phyloP scores from a whole-genome alignment of 805 yeast genomes.

The Danielozyma ontarioensis region DNA sequence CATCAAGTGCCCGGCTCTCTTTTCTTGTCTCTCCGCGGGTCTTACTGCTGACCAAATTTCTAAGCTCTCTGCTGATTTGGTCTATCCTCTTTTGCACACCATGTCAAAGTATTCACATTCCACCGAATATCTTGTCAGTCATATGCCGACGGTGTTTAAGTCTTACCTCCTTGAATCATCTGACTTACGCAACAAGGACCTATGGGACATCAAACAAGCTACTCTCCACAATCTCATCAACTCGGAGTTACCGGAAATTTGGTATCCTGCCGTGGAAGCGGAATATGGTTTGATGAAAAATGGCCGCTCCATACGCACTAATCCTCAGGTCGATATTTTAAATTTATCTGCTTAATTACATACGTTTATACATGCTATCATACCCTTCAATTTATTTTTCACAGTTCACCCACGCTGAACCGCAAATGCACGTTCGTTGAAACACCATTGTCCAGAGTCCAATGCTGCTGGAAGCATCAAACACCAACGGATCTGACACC shows the following conservation, averaged over 20 bases:
- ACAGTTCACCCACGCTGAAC: conserved; percentile 70
- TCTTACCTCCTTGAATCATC: conserved; percentile 14
- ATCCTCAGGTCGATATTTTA: too few species aligned
- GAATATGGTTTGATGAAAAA: conserved; percentile 17
- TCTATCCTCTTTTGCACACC: conserved; percentile 14
- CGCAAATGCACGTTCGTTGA: conserved; percentile 74
- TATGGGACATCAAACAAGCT: conserved; percentile 19
- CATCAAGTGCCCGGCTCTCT: conserved; percentile 9
- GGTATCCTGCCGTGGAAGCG: conserved; percentile 16
- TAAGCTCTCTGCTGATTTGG: conserved; percentile 16
- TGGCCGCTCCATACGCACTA: conserved; percentile 18
- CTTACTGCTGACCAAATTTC: conserved; percentile 6
- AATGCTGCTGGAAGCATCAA: conserved; percentile 24
- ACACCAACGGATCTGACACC: conserved; percentile 34
- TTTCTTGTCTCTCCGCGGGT: conserved; percentile 9
- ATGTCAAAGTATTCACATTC: conserved; percentile 16
- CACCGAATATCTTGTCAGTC: conserved; percentile 14
- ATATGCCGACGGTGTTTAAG: conserved; percentile 19
- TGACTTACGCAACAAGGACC: conserved; percentile 13
- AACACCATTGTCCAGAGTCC: conserved; percentile 58
- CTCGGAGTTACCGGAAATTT: conserved; percentile 8
- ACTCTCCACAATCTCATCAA: conserved; percentile 18
- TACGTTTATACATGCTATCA: neutral
- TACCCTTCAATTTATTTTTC: neutral
- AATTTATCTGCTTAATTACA: too few species aligned